Evolutionary conservation across 768 basidiomycete species (phyloP).

Genomic region (Hydnomerulius pinastri): DNA sequence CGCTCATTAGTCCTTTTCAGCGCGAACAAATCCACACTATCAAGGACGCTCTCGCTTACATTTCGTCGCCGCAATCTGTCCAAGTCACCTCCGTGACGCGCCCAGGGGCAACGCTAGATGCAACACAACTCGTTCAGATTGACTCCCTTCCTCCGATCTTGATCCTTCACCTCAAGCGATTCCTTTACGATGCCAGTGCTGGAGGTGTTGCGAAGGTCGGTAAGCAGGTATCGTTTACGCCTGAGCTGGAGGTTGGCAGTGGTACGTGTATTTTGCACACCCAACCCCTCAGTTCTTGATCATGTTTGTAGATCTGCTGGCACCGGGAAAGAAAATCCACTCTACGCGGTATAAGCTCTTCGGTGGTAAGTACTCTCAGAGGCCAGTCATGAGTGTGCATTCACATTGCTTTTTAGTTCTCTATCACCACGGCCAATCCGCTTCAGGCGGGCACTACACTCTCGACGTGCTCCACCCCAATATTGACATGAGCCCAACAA

Average conservation of each 20-base stretch:
- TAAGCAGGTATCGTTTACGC: conserved; percentile 77
- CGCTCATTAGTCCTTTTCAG: conserved; percentile 34
- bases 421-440: conserved; percentile 91
- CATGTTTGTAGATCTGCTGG: conserved; percentile 54
- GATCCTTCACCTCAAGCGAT: conserved; percentile 88
- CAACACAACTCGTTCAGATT: conserved; percentile 70
- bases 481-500: conserved; percentile 42
- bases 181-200: conserved; percentile 77
- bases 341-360: conserved; percentile 76
- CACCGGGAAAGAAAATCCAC: conserved; percentile 48
- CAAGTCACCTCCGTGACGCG: conserved; percentile 62
- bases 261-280: conserved; percentile 43
- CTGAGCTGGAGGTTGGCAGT: conserved; percentile 73
- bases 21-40: conserved; percentile 75
- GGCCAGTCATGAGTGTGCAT: neutral
- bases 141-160: conserved; percentile 84
- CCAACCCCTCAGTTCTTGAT: neutral
- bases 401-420: conserved; percentile 50
- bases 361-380: conserved; percentile 55
- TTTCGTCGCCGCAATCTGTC: conserved; percentile 79
- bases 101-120: conserved; percentile 66
- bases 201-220: conserved; percentile 83
- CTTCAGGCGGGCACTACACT: conserved; percentile 95
- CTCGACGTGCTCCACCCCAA: conserved; percentile 83
- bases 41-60: conserved; percentile 76